Evolutionary conservation across 2,329 filamentous ascomycete species (phyloP).

Genomic region (Fusarium odoratissimum): DNA sequence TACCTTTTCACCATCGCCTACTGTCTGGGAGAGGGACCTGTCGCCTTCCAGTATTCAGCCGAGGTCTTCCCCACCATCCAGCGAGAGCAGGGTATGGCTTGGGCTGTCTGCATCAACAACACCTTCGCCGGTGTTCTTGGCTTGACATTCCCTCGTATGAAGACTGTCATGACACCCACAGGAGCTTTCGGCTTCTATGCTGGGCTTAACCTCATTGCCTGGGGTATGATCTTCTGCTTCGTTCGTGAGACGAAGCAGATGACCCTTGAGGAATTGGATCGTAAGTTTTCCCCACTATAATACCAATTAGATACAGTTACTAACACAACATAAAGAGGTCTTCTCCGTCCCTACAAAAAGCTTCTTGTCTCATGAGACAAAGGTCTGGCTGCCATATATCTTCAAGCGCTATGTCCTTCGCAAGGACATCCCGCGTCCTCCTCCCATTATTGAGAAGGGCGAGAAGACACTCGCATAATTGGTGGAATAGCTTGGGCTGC

Average conservation of each 20-base stretch:
- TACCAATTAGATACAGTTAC: accelerated
- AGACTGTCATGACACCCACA: slow-evolving; percentile 48
- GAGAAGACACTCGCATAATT: slow-evolving; percentile 13
- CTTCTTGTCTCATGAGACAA: slow-evolving; percentile 53
- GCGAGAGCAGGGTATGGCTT: slow-evolving; percentile 72
- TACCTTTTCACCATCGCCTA: slow-evolving; percentile 75
- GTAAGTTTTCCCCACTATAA: slow-evolving; percentile 4
- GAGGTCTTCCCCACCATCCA: slow-evolving; percentile 74
- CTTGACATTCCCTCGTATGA: slow-evolving; percentile 63
- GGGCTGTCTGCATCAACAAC: slow-evolving; percentile 70
- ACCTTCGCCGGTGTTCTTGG: slow-evolving; percentile 64
- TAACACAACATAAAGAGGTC: slow-evolving; percentile 41
- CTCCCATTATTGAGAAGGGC: slow-evolving; percentile 18
- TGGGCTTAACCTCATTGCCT: slow-evolving; percentile 65
- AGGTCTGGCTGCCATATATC: slow-evolving; percentile 31
- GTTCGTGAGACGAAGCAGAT: slow-evolving; percentile 66
- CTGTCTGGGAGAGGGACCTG: slow-evolving; percentile 72
- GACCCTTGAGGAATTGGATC: slow-evolving; percentile 63
- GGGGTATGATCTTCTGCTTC: slow-evolving; percentile 64
- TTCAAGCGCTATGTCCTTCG: slow-evolving; percentile 34
- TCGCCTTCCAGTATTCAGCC: slow-evolving; percentile 71
- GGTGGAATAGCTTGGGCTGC: no score
- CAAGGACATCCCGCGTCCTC: slow-evolving; percentile 2
- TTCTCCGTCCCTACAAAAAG: slow-evolving; percentile 59
- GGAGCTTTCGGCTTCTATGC: slow-evolving; percentile 64